phyloP scores from a whole-genome alignment of 2,329 filamentous ascomycete genomes.

The Fusarium sp. region DNA sequence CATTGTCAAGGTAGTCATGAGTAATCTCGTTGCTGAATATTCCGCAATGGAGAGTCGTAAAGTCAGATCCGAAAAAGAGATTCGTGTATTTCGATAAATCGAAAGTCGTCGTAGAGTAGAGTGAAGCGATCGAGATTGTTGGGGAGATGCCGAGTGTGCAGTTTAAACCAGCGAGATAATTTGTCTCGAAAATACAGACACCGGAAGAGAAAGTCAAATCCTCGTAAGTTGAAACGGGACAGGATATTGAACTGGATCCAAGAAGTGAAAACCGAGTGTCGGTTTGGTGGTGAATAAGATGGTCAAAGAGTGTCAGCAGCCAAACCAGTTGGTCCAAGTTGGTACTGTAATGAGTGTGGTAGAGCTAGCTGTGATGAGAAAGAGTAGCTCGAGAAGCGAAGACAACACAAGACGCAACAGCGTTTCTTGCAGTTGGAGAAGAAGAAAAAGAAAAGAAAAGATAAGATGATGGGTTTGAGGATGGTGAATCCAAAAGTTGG shows the following conservation, averaged over 20 bases:
- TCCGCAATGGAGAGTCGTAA: conserved; percentile 30
- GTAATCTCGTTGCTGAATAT: conserved; percentile 30
- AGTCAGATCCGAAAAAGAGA: conserved; percentile 17
- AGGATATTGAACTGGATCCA: conserved; percentile 9
- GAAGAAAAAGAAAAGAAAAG: conserved; percentile 42
- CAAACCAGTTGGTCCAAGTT: conserved; percentile 66
- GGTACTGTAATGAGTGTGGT: conserved; percentile 48
- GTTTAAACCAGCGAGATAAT: conserved; percentile 43
- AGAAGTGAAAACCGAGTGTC: conserved; percentile 21
- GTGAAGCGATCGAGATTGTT: conserved; percentile 38
- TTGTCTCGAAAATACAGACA: conserved; percentile 45
- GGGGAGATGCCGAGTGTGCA: conserved; percentile 36
- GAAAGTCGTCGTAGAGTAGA: conserved; percentile 31
- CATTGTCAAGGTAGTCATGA: conserved; percentile 35
- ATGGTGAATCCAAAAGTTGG: conserved; percentile 37
- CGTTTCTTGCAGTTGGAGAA: conserved; percentile 41
- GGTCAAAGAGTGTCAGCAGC: conserved; percentile 65
- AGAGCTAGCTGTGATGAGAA: conserved; percentile 50
- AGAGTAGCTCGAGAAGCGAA: conserved; percentile 52
- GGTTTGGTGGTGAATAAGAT: conserved; percentile 27
- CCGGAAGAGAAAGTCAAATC: conserved; percentile 24
- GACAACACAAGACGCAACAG: conserved; percentile 45
- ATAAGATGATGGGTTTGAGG: conserved; percentile 30
- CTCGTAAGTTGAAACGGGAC: conserved; percentile 14
- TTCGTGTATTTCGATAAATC: conserved; percentile 32